Conservation (phyloP, 345 rosid genomes). For the Hypericum perforatum region DNA sequence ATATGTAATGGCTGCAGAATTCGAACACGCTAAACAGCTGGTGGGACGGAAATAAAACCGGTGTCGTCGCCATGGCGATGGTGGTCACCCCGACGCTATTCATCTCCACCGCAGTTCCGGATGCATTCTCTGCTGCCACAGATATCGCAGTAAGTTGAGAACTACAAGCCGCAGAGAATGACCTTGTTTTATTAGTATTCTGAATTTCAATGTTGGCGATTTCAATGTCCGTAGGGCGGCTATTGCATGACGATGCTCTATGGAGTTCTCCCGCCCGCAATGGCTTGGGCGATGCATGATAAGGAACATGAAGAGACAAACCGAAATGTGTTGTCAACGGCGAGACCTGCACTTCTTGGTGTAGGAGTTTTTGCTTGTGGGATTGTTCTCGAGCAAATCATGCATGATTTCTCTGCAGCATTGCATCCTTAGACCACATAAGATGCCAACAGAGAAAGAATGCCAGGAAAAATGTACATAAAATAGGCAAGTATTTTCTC, state of each 20-base stretch:
- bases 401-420: constrained; percentile 25
- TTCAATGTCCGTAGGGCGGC: constrained; percentile 37
- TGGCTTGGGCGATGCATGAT: constrained; percentile 48
- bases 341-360: constrained; percentile 34
- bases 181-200: not conserved
- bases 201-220: not conserved
- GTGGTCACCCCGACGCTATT: constrained; percentile 39
- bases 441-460: not conserved
- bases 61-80: constrained; percentile 35
- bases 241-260: constrained; percentile 58
- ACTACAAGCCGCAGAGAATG: too few species aligned
- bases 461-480: too few species aligned
- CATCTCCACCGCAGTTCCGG: constrained; percentile 43
- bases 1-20: constrained; percentile 12
- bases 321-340: constrained; percentile 15
- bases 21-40: constrained; percentile 14
- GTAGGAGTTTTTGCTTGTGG: constrained; percentile 40
- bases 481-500: too few species aligned
- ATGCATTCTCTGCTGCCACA: constrained; percentile 57
- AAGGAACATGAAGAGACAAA: constrained; percentile 10
- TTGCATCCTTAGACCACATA: not conserved
- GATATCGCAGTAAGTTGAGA: constrained; percentile 45
- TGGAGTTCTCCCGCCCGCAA: constrained; percentile 62
- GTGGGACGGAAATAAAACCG: constrained; percentile 35
- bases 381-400: constrained; percentile 33